Conservation (phyloP, 768 basidiomycete species). For the Naganishia vaughanmartiniae region DNA sequence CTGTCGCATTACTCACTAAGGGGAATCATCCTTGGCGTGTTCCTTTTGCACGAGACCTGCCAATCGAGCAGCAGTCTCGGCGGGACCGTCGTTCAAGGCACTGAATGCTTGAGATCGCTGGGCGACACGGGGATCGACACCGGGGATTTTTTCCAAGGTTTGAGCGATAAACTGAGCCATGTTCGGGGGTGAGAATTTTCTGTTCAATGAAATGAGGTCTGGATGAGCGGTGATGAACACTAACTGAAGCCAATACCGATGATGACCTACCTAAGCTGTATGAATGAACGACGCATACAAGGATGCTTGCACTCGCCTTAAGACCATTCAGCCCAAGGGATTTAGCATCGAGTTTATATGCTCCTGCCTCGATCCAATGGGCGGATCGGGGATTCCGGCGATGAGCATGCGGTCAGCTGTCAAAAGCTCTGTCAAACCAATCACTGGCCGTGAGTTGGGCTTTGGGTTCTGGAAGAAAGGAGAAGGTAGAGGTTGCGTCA, state of each 20-base stretch:
- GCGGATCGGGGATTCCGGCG: neutral
- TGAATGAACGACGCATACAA: conserved; percentile 4
- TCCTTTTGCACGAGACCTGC: conserved; percentile 41
- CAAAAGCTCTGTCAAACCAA: no score
- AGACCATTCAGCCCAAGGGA: neutral
- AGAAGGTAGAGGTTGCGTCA: neutral
- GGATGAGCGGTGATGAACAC: neutral
- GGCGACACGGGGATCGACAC: conserved; percentile 45
- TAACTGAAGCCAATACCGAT: no score
- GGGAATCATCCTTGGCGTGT: conserved; percentile 41
- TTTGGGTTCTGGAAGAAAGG: neutral
- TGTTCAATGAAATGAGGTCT: neutral
- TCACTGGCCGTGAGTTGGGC: neutral
- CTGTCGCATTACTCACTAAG: conserved; percentile 25
- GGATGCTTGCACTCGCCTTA: neutral
- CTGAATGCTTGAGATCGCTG: conserved; percentile 45
- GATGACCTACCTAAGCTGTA: conserved; percentile 7
- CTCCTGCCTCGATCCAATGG: neutral
- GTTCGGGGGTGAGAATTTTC: neutral
- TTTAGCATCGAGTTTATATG: neutral
- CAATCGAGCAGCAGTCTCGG: conserved; percentile 42
- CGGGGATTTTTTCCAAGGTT: conserved; percentile 40
- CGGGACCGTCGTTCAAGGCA: conserved; percentile 49
- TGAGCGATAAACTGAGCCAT: conserved; percentile 38
- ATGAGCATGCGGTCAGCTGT: neutral